Evolutionary conservation across 2,329 filamentous ascomycete genomes (phyloP), one percentile per base, ranked within the genome.

Genomic region (Arachnomyces sp.): DNA sequence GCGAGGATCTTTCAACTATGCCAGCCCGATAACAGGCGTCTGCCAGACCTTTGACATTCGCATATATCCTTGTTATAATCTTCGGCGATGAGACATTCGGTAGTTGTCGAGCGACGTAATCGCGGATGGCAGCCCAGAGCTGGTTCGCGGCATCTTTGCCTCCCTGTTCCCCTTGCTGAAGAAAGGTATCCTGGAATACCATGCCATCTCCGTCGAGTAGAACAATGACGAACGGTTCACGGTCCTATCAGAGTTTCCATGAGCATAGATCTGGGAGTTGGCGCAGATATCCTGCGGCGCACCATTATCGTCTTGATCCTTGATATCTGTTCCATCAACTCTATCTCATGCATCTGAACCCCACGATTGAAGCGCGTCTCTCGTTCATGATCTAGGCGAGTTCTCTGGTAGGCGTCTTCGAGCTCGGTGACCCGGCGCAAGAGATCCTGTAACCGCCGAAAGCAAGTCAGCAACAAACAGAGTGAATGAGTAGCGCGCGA

Each of bases 181-280:
- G 43, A 39, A 70, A 66, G 13, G 71, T 61, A 40, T 76, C 69
- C 33, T 63, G 59, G 49, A 78, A 77, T 45, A 77, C 65, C 56
- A 74, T 69, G 33, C 67, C 70, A 47, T 76, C 71, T 31, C 72
- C 74, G 48, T 78, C 74, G 36, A 78, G 63, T 28, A 78, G 59
- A 25, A 74, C 62, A 12, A 74, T 55, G 31, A 77, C 61, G 48
- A 73, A 77, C 3, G 72, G 67, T 55, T 76, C 70, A 39, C 68
- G 67, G 38, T 71, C 66, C 68, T 72, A 48, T 18, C 49, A 34
- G 20, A 25, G 20, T 25, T 25, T 25, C 20, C 20, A 25, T 25
- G 20, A 25, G 20, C 20, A 25, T 9, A 25, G 20, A 25, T 33
- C 30, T 14, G 28, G 17, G 9, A 31, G 2, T 34, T 3, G 31